These are phyloP conservation scores for Pythium periplocum DNA, from an alignment of 352 stramenopile species.

Conservation along the genomic window DNA sequence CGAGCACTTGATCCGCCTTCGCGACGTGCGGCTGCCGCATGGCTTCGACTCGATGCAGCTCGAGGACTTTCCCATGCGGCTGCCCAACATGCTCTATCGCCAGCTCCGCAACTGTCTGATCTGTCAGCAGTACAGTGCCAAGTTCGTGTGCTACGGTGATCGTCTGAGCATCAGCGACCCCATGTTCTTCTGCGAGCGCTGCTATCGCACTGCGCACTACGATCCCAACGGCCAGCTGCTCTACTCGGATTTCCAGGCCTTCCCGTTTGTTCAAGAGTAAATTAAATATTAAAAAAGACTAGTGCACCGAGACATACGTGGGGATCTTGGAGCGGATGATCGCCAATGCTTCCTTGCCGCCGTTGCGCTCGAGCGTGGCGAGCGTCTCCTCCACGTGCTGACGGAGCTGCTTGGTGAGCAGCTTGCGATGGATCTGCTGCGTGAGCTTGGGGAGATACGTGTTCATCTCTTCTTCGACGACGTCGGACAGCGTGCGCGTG, in stretches of 20 bases:
- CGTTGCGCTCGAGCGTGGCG: slow-evolving; percentile 58
- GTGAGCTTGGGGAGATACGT: slow-evolving; percentile 65
- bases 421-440: slow-evolving; percentile 74
- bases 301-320: slow-evolving; percentile 62
- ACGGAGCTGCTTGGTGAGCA: slow-evolving; percentile 51
- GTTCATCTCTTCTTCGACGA: slow-evolving; percentile 70
- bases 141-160: slow-evolving; percentile 76
- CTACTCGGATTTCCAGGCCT: slow-evolving; percentile 68
- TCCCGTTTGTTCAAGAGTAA: slow-evolving; percentile 71
- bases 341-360: slow-evolving; percentile 61
- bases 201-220: slow-evolving; percentile 65
- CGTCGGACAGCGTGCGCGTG: slow-evolving; percentile 55
- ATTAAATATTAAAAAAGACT: slow-evolving; percentile 3
- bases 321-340: slow-evolving; percentile 79
- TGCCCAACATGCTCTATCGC: slow-evolving; percentile 44
- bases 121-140: slow-evolving; percentile 71
- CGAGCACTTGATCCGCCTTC: slow-evolving; percentile 62
- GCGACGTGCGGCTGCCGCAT: slow-evolving; percentile 56
- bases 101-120: slow-evolving; percentile 65
- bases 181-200: slow-evolving; percentile 78
- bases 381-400: slow-evolving; percentile 60
- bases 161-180: slow-evolving; percentile 52
- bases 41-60: slow-evolving; percentile 29
- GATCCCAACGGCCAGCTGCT: slow-evolving; percentile 42
- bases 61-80: slow-evolving; percentile 48